Percentiles rank a stretch among this genome's conserved stretches.
phyloP scores from a whole-genome alignment of 78 protist species.

The Creolimax fragrantissima region DNA sequence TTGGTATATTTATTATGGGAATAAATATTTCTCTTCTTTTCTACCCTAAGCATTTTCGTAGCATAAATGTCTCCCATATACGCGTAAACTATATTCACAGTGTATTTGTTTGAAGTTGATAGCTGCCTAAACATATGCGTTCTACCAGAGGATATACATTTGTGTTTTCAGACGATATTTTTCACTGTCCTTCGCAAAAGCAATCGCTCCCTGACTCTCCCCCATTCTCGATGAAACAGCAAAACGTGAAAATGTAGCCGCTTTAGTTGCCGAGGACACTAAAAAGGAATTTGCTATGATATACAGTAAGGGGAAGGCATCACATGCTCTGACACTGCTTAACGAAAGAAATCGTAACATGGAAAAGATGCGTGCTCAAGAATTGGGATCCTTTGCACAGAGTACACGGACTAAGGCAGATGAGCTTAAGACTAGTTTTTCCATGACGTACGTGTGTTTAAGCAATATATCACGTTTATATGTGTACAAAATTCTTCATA shows the following conservation, averaged over 20 bases:
- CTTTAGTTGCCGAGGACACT: neutral
- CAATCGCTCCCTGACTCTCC: too few species aligned
- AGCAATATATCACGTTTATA: neutral
- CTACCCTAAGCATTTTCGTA: too few species aligned
- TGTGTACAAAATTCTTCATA: neutral
- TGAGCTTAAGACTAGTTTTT: neutral
- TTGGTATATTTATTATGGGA: too few species aligned
- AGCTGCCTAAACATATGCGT: too few species aligned
- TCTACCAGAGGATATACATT: too few species aligned
- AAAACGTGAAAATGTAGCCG: neutral
- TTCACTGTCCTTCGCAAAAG: too few species aligned
- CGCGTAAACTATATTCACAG: too few species aligned
- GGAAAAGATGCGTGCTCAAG: neutral
- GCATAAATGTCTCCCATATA: too few species aligned
- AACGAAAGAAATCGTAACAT: neutral
- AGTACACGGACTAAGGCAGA: neutral
- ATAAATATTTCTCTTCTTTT: too few species aligned
- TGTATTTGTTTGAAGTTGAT: too few species aligned
- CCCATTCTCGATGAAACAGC: neutral
- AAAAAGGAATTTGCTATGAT: neutral
- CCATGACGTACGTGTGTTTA: neutral
- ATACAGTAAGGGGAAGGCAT: neutral
- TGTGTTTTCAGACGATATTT: too few species aligned
- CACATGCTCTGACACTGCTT: neutral
- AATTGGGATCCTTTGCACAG: neutral